A percentile compares a stretch with the other conserved stretches of the same genome.
phyloP scores from a whole-genome alignment of 371 early-diverging fungal genomes.

The Amoeboaphelidium protococcarum region DNA sequence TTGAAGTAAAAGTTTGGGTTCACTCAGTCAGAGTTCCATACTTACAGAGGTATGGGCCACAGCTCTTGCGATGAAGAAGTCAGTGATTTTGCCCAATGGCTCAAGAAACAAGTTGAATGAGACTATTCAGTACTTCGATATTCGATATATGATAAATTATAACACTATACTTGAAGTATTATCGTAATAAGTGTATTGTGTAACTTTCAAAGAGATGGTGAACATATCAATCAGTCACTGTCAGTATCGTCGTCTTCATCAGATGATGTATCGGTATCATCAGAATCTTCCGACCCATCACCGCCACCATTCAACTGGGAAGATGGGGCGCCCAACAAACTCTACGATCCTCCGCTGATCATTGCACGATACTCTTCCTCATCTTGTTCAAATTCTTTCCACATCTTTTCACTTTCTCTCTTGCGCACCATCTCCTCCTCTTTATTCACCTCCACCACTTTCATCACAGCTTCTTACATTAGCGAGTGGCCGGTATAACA shows the following conservation, averaged over 20 bases:
- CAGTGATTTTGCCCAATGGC: conserved; percentile 33
- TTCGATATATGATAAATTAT: too few relatives aligned
- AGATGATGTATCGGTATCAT: not conserved
- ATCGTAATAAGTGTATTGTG: too few relatives aligned
- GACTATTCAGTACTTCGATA: too few relatives aligned
- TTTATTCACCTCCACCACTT: not conserved
- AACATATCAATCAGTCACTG: too few relatives aligned
- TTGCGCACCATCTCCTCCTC: not conserved
- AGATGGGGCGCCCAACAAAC: too few relatives aligned
- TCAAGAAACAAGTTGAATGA: too few relatives aligned
- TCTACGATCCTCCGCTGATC: too few relatives aligned
- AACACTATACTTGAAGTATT: too few relatives aligned
- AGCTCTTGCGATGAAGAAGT: conserved; percentile 43
- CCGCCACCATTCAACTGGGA: too few relatives aligned
- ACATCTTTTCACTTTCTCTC: not conserved
- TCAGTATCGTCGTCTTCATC: too few relatives aligned
- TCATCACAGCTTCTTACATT: conserved; percentile 36
- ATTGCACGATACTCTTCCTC: too few relatives aligned
- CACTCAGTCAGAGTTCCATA: conserved; percentile 31
- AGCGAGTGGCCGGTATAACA: conserved; percentile 57
- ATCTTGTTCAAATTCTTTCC: not conserved
- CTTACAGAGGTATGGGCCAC: conserved; percentile 54
- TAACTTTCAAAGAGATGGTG: too few relatives aligned
- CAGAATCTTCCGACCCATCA: not conserved
- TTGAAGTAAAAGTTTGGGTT: conserved; percentile 29